Evolutionary conservation across 768 basidiomycete species (phyloP).

Genomic region (Cyclocybe cylindracea): DNA sequence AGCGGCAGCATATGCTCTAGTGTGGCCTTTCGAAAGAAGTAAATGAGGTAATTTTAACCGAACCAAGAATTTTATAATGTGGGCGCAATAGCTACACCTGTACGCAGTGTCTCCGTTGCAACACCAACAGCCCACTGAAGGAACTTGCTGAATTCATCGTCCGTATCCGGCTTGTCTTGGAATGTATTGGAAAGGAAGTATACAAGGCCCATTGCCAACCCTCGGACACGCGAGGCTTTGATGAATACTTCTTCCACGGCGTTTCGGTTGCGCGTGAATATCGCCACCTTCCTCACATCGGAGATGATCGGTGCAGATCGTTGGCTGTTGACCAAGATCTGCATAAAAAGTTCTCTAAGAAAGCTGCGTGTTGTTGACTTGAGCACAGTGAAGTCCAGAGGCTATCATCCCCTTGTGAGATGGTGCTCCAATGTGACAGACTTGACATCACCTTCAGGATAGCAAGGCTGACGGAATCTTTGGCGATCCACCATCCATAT

Average conservation of each 20-base stretch:
- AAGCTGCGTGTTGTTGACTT: constrained; percentile 67
- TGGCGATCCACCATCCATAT: constrained; percentile 93
- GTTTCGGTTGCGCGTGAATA: constrained; percentile 52
- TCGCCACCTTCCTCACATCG: constrained; percentile 29
- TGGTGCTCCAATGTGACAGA: background rate
- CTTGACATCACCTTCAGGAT: constrained; percentile 74
- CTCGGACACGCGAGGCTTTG: constrained; percentile 65
- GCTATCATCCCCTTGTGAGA: constrained; percentile 42
- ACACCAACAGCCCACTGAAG: constrained; percentile 68
- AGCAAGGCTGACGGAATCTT: constrained; percentile 70
- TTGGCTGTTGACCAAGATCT: constrained; percentile 78
- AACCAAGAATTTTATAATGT: constrained; percentile 19
- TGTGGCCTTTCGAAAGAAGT: constrained; percentile 63
- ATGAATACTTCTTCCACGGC: constrained; percentile 78
- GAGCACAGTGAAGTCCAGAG: constrained; percentile 81
- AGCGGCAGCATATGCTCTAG: constrained; percentile 71
- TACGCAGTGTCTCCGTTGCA: constrained; percentile 69
- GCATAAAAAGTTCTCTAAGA: constrained; percentile 66
- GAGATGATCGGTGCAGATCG: constrained; percentile 63
- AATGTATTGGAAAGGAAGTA: constrained; percentile 63
- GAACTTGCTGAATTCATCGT: constrained; percentile 38
- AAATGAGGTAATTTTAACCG: background rate
- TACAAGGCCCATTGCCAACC: constrained; percentile 72
- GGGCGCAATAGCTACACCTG: constrained; percentile 57
- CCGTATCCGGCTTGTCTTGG: constrained; percentile 28